Percentiles rank a stretch among this genome's conserved stretches.
These are phyloP conservation scores for Fusarium camptoceras DNA, from an alignment of 2,329 filamentous ascomycete species.

Conservation along the genomic window DNA sequence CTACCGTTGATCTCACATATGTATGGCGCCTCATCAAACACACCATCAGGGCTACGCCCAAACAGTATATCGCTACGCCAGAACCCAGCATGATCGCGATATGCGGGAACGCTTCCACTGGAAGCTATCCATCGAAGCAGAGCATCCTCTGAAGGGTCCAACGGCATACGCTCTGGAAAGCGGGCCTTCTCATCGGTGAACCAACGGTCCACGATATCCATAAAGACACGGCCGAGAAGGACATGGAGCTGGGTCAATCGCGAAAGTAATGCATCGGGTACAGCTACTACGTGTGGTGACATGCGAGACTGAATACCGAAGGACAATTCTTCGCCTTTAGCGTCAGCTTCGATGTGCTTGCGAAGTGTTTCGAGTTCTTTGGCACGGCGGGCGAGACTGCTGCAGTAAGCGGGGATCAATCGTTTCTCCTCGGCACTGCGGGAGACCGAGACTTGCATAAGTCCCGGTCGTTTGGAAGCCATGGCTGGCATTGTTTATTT, in stretches of 20 bases:
- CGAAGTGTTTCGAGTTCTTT: slow-evolving; percentile 19
- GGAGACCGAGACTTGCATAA: slow-evolving; percentile 30
- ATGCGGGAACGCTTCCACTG: neutral
- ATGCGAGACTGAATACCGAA: slow-evolving; percentile 17
- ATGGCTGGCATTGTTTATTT: slow-evolving; percentile 13
- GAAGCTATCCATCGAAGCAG: slow-evolving; percentile 14
- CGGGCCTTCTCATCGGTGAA: slow-evolving; percentile 17
- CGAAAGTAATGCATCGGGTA: slow-evolving; percentile 2
- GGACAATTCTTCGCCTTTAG: neutral
- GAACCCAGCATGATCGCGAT: slow-evolving; percentile 15
- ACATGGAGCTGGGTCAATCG: slow-evolving; percentile 11
- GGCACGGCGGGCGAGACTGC: slow-evolving; percentile 16
- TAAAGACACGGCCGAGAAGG: slow-evolving; percentile 17
- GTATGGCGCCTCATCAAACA: slow-evolving; percentile 6
- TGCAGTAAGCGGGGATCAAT: slow-evolving; percentile 26
- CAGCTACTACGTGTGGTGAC: slow-evolving; percentile 16
- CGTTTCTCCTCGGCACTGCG: slow-evolving; percentile 23
- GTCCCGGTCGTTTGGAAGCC: neutral
- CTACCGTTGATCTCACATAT: slow-evolving; percentile 33
- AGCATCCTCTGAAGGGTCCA: slow-evolving; percentile 25
- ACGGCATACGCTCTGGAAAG: slow-evolving; percentile 23
- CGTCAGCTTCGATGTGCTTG: slow-evolving; percentile 4
- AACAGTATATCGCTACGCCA: slow-evolving; percentile 34
- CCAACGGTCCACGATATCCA: slow-evolving; percentile 26
- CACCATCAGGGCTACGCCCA: slow-evolving; percentile 3